phyloP scores from a whole-genome alignment of 768 basidiomycete genomes.

The Boletus barrowsii region DNA sequence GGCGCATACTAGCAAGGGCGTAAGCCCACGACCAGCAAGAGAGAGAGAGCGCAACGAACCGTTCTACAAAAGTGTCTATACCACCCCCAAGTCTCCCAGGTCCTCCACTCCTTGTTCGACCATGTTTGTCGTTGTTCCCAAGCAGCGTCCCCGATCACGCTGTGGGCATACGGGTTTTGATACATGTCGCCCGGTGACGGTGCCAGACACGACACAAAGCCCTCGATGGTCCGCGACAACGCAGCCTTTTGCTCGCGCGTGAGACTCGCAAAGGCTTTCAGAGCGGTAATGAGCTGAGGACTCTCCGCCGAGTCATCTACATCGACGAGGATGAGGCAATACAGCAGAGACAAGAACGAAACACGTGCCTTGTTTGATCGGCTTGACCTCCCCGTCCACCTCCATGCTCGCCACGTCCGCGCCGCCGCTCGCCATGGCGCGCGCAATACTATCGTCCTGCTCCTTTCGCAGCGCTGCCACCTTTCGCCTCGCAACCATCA shows the following conservation, averaged over 20 bases:
- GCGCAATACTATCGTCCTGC: conserved; percentile 81
- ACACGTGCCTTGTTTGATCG: conserved; percentile 39
- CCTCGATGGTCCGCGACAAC: conserved; percentile 67
- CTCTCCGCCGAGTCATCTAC: conserved; percentile 56
- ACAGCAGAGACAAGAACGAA: neutral
- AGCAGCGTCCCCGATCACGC: conserved; percentile 59
- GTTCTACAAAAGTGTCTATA: conserved; percentile 83
- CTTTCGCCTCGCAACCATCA: conserved; percentile 71
- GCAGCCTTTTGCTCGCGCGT: conserved; percentile 75
- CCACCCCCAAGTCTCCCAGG: conserved; percentile 91
- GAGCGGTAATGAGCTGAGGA: conserved; percentile 63
- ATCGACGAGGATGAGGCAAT: conserved; percentile 3
- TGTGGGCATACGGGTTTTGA: conserved; percentile 50
- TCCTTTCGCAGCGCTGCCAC: conserved; percentile 77
- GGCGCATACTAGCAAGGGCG: conserved; percentile 61
- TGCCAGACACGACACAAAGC: conserved; percentile 67
- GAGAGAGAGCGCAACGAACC: conserved; percentile 42
- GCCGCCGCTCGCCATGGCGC: conserved; percentile 60
- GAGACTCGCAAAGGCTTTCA: conserved; percentile 73
- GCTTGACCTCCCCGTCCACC: conserved; percentile 73
- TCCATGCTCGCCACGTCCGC: conserved; percentile 52
- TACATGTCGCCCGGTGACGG: conserved; percentile 39
- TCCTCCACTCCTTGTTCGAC: conserved; percentile 73
- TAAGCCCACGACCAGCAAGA: neutral
- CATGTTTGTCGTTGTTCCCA: conserved; percentile 73